Conservation (phyloP, 2,329 filamentous ascomycete species). For the Pseudogymnoascus sp. region DNA sequence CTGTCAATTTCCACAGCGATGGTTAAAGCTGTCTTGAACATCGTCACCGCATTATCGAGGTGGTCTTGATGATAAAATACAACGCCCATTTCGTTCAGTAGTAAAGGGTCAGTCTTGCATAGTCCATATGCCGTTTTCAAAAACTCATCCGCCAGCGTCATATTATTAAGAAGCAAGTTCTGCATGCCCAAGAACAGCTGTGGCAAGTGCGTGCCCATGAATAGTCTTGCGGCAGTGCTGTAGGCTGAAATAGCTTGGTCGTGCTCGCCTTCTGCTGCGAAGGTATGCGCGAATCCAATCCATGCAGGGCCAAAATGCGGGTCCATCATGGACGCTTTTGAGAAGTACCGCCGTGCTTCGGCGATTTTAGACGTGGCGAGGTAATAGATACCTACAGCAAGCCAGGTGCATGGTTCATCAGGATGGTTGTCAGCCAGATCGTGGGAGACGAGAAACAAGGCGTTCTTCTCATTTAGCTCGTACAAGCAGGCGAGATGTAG, state of each 20-base stretch:
- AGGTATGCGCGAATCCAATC: conserved; percentile 98
- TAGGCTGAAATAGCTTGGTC: conserved; percentile 98
- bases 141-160: conserved; percentile 89
- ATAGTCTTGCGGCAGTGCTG: conserved; percentile 85
- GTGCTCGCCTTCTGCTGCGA: conserved; percentile 93
- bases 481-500: conserved; percentile 86
- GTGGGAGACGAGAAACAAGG: conserved; percentile 85
- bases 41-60: conserved; percentile 63
- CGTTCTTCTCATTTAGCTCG: conserved; percentile 78
- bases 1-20: conserved; percentile 76
- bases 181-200: conserved; percentile 98
- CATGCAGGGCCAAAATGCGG: conserved; percentile 94
- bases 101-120: conserved; percentile 76
- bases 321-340: conserved; percentile 95
- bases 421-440: conserved; percentile 88
- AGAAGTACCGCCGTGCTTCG: conserved; percentile 91
- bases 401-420: conserved; percentile 83
- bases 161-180: conserved; percentile 90
- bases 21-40: conserved; percentile 70
- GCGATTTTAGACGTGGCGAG: conserved; percentile 81
- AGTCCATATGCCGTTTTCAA: conserved; percentile 79
- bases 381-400: conserved; percentile 94
- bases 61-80: conserved; percentile 91
- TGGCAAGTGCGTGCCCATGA: conserved; percentile 93
- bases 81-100: conserved; percentile 92